A percentile compares a stretch with the other conserved stretches of the same genome.
These are phyloP conservation scores for Spergularia marina DNA, from an alignment of 148 eudicot species.

Conservation along the genomic window DNA sequence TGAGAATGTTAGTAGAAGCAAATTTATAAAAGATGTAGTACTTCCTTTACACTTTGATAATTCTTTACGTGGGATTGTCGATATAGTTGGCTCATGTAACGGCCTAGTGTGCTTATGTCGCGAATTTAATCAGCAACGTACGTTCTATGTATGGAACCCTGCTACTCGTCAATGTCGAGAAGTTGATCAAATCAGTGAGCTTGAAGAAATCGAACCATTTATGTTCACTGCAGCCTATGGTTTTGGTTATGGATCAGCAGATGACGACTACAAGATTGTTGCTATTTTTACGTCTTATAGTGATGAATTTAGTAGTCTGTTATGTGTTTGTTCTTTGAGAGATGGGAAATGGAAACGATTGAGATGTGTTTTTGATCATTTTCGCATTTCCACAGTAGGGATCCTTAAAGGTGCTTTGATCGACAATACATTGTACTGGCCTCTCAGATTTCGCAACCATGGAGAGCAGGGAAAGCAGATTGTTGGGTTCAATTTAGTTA, in stretches of 20 bases:
- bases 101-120: conserved; percentile 5
- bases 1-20: not conserved
- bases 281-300: not conserved
- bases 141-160: conserved; percentile 11
- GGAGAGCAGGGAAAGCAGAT: not conserved
- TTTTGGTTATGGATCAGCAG: conserved; percentile 8
- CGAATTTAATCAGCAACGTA: not conserved
- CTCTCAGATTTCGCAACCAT: not conserved
- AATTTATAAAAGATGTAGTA: not conserved
- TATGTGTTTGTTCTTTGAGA: not conserved
- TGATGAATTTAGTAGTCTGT: not conserved
- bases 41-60: not conserved
- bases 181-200: not conserved
- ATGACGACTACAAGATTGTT: conserved; percentile 15
- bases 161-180: conserved; percentile 1
- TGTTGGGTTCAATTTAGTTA: conserved; percentile 10
- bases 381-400: not conserved
- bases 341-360: not conserved
- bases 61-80: not conserved
- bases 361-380: not conserved
- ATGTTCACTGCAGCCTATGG: conserved; percentile 1
- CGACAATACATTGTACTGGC: conserved; percentile 6
- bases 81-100: conserved; percentile 11
- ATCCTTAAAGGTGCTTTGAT: not conserved
- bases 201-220: not conserved